phyloP scores from a whole-genome alignment of 208 protist species.

The Wallacemonas sp. region DNA sequence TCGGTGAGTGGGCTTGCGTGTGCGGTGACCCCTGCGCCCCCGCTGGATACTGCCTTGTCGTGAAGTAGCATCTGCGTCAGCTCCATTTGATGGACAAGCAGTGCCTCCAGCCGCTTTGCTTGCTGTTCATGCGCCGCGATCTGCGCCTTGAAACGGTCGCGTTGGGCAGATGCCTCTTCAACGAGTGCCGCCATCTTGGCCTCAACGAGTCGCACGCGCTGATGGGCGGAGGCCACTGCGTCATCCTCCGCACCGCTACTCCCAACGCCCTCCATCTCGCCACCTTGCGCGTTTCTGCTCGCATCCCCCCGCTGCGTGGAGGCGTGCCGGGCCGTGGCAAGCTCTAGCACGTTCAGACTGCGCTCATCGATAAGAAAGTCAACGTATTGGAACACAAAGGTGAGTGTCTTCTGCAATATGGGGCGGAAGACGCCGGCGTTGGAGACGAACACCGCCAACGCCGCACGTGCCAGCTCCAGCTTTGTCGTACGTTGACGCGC shows the following conservation, averaged over 20 bases:
- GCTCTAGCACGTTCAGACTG: not conserved
- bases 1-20: not conserved
- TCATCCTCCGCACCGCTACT: conserved; percentile 41
- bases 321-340: not conserved
- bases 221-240: conserved; percentile 49
- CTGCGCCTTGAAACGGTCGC: conserved; percentile 73
- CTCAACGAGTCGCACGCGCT: conserved; percentile 73
- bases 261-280: not conserved
- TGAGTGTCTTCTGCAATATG: conserved; percentile 56
- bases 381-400: conserved; percentile 74
- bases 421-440: conserved; percentile 74
- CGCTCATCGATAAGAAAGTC: conserved; percentile 61
- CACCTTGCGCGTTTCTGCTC: no score
- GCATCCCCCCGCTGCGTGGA: no score
- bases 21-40: not conserved
- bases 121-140: conserved; percentile 40
- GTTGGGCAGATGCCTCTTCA: conserved; percentile 71
- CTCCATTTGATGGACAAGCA: conserved; percentile 75
- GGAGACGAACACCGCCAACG: conserved; percentile 75
- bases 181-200: conserved; percentile 68
- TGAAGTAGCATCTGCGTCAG: conserved; percentile 53
- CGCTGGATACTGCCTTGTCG: not conserved
- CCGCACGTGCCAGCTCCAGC: conserved; percentile 73
- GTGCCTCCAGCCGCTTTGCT: conserved; percentile 48
- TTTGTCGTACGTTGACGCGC: conserved; percentile 13